Percentiles rank a stretch among this genome's conserved stretches.
phyloP scores from a whole-genome alignment of 495 filamentous ascomycete genomes.

The Tuber aestivum region DNA sequence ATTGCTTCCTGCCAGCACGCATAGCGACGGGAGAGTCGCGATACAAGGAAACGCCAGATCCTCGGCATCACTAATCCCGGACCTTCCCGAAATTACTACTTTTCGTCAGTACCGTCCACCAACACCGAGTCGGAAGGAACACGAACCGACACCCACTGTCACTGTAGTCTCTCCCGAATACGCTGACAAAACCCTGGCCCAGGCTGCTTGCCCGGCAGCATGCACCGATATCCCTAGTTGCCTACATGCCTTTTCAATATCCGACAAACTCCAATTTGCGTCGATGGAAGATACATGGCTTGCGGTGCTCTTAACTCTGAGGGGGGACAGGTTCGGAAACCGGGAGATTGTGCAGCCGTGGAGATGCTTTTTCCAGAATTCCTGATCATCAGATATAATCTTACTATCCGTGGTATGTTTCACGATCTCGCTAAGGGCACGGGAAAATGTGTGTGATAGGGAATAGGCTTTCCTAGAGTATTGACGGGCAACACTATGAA shows the following conservation, averaged over 20 bases:
- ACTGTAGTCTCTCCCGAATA: conserved; percentile 65
- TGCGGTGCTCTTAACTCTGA: conserved; percentile 45
- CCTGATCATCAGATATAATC: conserved; percentile 42
- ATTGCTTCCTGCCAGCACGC: conserved; percentile 51
- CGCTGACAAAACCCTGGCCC: conserved; percentile 61
- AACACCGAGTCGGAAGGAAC: background rate
- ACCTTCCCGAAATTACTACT: conserved; percentile 59
- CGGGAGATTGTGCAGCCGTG: conserved; percentile 52
- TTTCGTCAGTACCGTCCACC: conserved; percentile 12
- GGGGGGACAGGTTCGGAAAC: conserved; percentile 66
- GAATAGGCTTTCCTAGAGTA: conserved; percentile 42
- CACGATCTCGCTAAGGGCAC: conserved; percentile 53
- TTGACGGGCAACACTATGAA: conserved; percentile 51
- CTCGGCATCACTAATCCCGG: conserved; percentile 50
- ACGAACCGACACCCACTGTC: conserved; percentile 60
- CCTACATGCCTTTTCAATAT: conserved; percentile 53
- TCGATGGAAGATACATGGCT: conserved; percentile 45
- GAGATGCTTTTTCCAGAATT: conserved; percentile 59
- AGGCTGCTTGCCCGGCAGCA: conserved; percentile 65
- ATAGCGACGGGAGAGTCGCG: conserved; percentile 62
- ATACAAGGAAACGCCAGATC: conserved; percentile 64
- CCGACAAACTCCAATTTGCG: conserved; percentile 43
- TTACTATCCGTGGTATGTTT: conserved; percentile 24
- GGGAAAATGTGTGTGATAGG: conserved; percentile 41
- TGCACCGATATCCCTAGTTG: conserved; percentile 60